A percentile compares a stretch with the other conserved stretches of the same genome.
phyloP scores from a whole-genome alignment of 306 rosid genomes.

The Castanea sativa region DNA sequence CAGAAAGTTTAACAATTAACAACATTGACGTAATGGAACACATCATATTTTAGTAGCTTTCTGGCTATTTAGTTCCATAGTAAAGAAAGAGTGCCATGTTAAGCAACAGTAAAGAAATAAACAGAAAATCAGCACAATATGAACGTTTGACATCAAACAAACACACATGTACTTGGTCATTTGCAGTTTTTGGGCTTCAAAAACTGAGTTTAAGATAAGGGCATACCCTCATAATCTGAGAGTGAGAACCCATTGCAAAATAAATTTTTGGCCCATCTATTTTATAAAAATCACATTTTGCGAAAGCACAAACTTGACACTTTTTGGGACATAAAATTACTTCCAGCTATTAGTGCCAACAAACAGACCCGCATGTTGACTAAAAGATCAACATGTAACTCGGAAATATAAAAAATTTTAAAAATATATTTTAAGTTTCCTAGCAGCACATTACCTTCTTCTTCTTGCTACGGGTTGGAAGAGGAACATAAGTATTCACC shows the following conservation, averaged over 20 bases:
- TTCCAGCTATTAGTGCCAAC: neutral
- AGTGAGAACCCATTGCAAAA: too few relatives aligned
- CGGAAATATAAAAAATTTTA: neutral
- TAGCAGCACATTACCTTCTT: constrained; percentile 65
- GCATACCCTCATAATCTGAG: too few relatives aligned
- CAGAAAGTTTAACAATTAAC: neutral
- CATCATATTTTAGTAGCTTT: neutral
- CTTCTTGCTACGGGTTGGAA: constrained; percentile 87
- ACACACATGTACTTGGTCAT: neutral
- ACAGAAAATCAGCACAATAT: neutral
- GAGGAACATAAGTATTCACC: constrained; percentile 74
- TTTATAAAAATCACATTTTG: neutral
- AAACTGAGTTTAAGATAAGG: too few relatives aligned
- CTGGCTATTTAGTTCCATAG: neutral
- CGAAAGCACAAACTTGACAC: neutral
- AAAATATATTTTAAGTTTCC: neutral
- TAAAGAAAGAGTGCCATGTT: neutral
- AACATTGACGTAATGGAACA: neutral
- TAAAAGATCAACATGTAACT: neutral
- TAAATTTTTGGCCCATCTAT: too few relatives aligned
- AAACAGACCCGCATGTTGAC: neutral
- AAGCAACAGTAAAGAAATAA: neutral
- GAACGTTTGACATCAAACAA: neutral
- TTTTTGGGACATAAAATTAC: too few relatives aligned
- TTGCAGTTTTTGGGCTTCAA: too few relatives aligned